Evolutionary conservation across 371 early-diverging fungal genomes (phyloP).

Genomic region (Blakeslea trispora): DNA sequence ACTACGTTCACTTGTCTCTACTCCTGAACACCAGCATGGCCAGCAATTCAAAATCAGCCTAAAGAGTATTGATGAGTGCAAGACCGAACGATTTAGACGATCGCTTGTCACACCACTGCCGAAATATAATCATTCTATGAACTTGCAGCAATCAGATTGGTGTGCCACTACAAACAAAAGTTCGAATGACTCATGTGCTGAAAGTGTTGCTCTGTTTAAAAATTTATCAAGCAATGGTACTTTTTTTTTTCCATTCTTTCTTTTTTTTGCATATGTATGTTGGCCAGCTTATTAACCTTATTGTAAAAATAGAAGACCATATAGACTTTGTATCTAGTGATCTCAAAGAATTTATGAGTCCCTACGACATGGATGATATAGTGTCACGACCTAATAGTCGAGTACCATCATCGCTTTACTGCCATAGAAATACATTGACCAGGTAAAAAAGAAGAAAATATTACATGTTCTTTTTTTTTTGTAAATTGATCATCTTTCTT

Average conservation of each 20-base stretch:
- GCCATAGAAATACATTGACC: neutral
- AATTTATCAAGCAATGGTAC: conserved; percentile 11
- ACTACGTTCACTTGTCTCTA: neutral
- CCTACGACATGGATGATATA: conserved; percentile 16
- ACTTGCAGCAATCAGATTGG: neutral
- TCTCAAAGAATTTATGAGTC: conserved; percentile 17
- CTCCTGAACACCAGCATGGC: conserved; percentile 1
- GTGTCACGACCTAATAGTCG: conserved; percentile 9
- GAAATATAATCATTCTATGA: neutral
- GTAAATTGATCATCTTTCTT: neutral
- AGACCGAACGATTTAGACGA: conserved; percentile 8
- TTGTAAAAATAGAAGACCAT: conserved; percentile 1
- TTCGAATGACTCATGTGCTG: conserved; percentile 9
- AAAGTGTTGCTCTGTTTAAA: conserved; percentile 22
- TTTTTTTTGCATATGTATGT: neutral
- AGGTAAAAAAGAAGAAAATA: neutral
- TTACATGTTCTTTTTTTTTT: neutral
- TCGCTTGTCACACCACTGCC: conserved; percentile 23
- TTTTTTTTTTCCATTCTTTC: neutral
- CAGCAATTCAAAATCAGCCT: conserved; percentile 10
- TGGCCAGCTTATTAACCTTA: neutral
- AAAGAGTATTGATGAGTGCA: conserved; percentile 16
- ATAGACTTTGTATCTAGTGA: conserved; percentile 16
- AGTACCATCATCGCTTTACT: neutral
- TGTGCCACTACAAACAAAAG: neutral